These are phyloP conservation scores for Fusarium nisikadoi DNA, from an alignment of 2,329 filamentous ascomycete species.

Conservation along the genomic window DNA sequence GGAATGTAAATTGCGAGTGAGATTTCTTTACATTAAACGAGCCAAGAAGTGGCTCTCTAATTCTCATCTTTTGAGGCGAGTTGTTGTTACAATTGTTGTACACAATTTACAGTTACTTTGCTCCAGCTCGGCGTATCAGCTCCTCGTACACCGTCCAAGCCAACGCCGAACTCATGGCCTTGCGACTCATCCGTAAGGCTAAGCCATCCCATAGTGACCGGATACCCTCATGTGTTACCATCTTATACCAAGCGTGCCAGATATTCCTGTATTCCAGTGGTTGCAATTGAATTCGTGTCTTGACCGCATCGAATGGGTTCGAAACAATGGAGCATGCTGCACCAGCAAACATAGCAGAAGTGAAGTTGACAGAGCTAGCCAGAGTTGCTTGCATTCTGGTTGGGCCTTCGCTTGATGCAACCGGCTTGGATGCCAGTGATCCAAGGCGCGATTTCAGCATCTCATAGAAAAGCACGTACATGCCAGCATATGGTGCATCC, in stretches of 20 bases:
- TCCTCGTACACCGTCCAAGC: constrained; percentile 99
- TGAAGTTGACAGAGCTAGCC: constrained; percentile 81
- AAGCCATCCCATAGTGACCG: constrained; percentile 87
- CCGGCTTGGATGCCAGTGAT: constrained; percentile 33
- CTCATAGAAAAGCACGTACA: constrained; percentile 96
- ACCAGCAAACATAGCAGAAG: constrained; percentile 82
- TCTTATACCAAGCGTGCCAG: constrained; percentile 77
- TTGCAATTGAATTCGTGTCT: constrained; percentile 93
- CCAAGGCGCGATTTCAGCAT: constrained; percentile 74
- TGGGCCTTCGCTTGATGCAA: constrained; percentile 18
- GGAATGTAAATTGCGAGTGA: background rate
- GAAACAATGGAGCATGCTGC: constrained; percentile 87
- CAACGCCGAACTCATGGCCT: constrained; percentile 91
- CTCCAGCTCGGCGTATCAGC: constrained; percentile 71
- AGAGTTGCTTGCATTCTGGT: constrained; percentile 46
- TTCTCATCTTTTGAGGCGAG: constrained; percentile 25
- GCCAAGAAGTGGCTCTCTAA: constrained; percentile 12
- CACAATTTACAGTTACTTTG: constrained; percentile 26
- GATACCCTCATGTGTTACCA: constrained; percentile 84
- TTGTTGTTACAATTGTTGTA: constrained; percentile 41
- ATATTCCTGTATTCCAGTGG: constrained; percentile 86
- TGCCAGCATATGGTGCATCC: constrained; percentile 95
- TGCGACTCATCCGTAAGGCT: constrained; percentile 86
- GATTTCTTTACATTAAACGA: constrained; percentile 6
- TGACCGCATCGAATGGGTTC: constrained; percentile 96